Evolutionary conservation across 768 basidiomycete species (phyloP), one percentile per base, ranked within the genome.

Genomic region (Trametes cinnabarina): DNA sequence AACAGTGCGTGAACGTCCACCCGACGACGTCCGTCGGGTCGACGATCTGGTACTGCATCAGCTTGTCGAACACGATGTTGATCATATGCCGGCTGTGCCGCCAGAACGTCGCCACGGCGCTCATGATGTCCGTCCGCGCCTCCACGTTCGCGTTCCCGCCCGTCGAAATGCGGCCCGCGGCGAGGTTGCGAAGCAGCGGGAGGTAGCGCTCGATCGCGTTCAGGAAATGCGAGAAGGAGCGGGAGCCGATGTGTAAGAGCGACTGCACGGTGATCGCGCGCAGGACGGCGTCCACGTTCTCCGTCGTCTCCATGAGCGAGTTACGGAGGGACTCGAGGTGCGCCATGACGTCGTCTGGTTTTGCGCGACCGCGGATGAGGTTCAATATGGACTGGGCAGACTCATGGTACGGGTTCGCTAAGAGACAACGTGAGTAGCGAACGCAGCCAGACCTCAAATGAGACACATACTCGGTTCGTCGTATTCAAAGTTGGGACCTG

Each of bases 31-130:
- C 95, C 15, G 86, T 85, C 0, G 95, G 93, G 65, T 98, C 94
- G 39, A 98, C 88, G 55, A 98, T 91, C 69, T 97, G 94, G 73
- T 99, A 99, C 69, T 98, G 96, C 85, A 98, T 90, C 52, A 98
- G 77, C 75, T 99, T 99, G 78, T 98, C 97, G 61, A 96, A 88
- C 8, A 98, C 94, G 68, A 99, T 94, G 15, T 81, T 80, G 46
- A 94, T 78, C 85, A 94, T 92, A 65, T 98, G 94, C 28, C 82
- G 77, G 67, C 90, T 93, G 65, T 85, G 73, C 62, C 80, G 80
- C 95, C 95, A 99, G 74, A 95, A 98, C 4, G 77, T 71, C 0
- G 84, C 83, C 0, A 88, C 83, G 2, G 86, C 82, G 14, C 78
- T 77, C 14, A 98, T 79, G 60, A 98, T 82, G 63, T 91, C 82